Base-by-base conservation (phyloP, 2,329 filamentous ascomycete species). In the Decorospora gaudefroyi region DNA sequence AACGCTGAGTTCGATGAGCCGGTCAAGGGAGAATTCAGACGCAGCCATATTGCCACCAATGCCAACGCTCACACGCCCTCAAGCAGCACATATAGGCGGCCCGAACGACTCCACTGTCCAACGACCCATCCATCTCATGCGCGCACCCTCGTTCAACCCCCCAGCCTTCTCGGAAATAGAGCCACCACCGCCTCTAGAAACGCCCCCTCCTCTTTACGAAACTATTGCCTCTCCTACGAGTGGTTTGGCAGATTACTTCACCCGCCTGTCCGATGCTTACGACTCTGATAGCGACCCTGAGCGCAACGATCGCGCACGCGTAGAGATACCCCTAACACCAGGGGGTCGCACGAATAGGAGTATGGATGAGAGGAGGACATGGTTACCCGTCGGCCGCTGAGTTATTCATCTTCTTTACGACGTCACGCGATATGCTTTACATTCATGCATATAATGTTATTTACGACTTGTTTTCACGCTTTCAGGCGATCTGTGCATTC, bases 191-290 rank as follows among this genome's bases (percentile, higher is more conserved):
- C 83, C 86, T 1, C 69, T 87, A 11, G 76, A 87, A 53, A 95
- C 90, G 0, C 90, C 90, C 1, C 91, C 91, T 6, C 91, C 91
- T 1, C 83, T 87, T 44, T 96, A 96, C 66, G 88, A 92, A 46
- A 77, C 79, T 3, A 87, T 95, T 25, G 82, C 93, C 1, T 87
- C 86, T 11, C 89, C 67, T 69, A 90, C 74, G 71, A 85, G 68
- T 9, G 81, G 81, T 0, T 70, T 96, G 32, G 87, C 90, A 1
- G 91, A 96, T 62, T 96, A 96, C 69, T 96, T 96, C 66, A 77
- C 85, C 0, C 82, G 91, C 1, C 73, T 95, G 26, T 87, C 87
- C 0, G 81, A 89, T 53, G 70, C 74, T 3, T 78, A 78, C 48
- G 74, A 77, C 42, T 86, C 88, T 42, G 85, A 89, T 28, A 76